Evolutionary conservation across 2,329 filamentous ascomycete species (phyloP).

Genomic region (Colletotrichum sp.): DNA sequence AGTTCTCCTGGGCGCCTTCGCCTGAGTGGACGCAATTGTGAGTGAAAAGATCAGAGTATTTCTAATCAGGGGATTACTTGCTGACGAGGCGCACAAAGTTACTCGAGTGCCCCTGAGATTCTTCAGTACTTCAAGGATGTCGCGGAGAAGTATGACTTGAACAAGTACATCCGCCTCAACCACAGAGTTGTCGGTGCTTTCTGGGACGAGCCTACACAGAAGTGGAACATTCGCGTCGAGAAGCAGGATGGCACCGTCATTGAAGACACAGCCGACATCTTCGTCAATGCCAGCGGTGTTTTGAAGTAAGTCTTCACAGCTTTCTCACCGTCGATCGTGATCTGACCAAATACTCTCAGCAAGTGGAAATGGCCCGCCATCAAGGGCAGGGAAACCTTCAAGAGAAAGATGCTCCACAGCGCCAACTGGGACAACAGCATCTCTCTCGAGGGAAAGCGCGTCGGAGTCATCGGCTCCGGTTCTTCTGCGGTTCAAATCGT

Average conservation of each 20-base stretch:
- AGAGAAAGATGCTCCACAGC: slow-evolving; percentile 32
- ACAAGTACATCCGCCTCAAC: slow-evolving; percentile 24
- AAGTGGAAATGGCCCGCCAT: slow-evolving; percentile 34
- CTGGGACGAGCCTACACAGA: slow-evolving; percentile 26
- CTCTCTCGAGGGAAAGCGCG: slow-evolving; percentile 26
- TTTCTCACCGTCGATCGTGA: background rate
- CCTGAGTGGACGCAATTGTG: slow-evolving; percentile 9
- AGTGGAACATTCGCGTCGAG: slow-evolving; percentile 22
- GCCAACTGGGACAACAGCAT: slow-evolving; percentile 31
- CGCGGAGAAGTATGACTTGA: slow-evolving; percentile 24
- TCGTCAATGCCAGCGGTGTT: slow-evolving; percentile 44
- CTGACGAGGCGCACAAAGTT: background rate
- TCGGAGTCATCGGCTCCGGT: slow-evolving; percentile 31
- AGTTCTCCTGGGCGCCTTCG: slow-evolving; percentile 18
- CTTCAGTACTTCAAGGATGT: slow-evolving; percentile 27
- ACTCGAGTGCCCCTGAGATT: slow-evolving; percentile 26
- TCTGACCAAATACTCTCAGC: slow-evolving; percentile 6
- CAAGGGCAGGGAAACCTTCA: slow-evolving; percentile 29
- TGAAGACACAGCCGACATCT: slow-evolving; percentile 22
- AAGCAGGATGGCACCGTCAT: slow-evolving; percentile 6
- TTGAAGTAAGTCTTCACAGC: slow-evolving; percentile 37
- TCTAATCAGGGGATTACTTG: background rate
- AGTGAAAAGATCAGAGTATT: background rate
- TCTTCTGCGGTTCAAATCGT: slow-evolving; percentile 36
- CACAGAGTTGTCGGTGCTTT: slow-evolving; percentile 21